Conservation (phyloP, 352 stramenopile species). For the Phytophthora parvispora region DNA sequence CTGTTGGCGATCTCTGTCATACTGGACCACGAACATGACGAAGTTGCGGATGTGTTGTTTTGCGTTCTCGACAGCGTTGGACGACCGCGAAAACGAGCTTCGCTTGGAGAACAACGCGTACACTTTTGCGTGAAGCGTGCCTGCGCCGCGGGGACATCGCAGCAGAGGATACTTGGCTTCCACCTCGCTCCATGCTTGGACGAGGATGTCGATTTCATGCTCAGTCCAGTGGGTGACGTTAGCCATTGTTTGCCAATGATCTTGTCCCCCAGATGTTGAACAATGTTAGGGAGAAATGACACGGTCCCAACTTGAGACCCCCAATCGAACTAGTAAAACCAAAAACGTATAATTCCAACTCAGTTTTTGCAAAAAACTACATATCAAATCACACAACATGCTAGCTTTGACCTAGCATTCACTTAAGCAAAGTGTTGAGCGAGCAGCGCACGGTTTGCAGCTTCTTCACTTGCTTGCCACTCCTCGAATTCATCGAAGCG, state of each 20-base stretch:
- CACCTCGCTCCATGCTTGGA: conserved; percentile 33
- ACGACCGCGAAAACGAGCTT: conserved; percentile 14
- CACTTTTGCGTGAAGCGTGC: conserved; percentile 20
- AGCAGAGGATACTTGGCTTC: conserved; percentile 22
- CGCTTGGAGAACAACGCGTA: conserved; percentile 13
- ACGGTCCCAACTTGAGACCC: conserved; percentile 11
- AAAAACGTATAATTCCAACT: background rate
- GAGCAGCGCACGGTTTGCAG: conserved; percentile 18
- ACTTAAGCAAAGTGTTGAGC: background rate
- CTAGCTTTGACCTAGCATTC: too few species aligned
- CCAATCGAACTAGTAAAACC: background rate
- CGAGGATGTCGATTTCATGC: conserved; percentile 20
- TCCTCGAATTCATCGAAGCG: conserved; percentile 29
- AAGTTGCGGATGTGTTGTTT: conserved; percentile 29
- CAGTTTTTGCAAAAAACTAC: background rate
- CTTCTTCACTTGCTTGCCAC: conserved; percentile 12
- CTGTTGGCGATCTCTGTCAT: conserved; percentile 19
- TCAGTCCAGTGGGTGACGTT: conserved; percentile 28
- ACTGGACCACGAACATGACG: conserved; percentile 20
- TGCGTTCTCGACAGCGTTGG: background rate
- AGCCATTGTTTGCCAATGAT: too few species aligned
- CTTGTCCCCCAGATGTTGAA: too few species aligned
- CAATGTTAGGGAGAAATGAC: too few species aligned
- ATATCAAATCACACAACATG: too few species aligned
- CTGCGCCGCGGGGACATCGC: conserved; percentile 3